Base-by-base conservation (phyloP, 2,329 filamentous ascomycete genomes). In the Trichoderma afroharzianum region DNA sequence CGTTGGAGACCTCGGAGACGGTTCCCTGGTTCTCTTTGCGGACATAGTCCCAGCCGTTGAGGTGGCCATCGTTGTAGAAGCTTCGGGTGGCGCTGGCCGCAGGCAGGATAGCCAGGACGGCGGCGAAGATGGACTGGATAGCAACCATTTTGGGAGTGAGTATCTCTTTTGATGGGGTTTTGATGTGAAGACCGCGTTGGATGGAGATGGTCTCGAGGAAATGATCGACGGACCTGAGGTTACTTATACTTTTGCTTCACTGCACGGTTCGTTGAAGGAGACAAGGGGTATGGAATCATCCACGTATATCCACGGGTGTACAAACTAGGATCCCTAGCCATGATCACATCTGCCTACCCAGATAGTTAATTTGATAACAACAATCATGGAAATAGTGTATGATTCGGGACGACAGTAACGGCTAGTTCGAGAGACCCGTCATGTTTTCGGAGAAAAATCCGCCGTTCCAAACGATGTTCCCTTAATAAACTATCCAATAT, bases 1-100 rank as follows among this genome's bases (percentile, higher is more conserved):
- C 77, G 71, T 85, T 83, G 72, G 78, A 81, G 57, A 84, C 83
- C 68, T 84, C 74, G 4, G 79, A 71, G 36, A 86, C 81, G 6
- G 79, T 82, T 57, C 84, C 84, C 11, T 80, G 74, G 77, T 84
- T 76, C 73, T 86, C 84, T 6, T 79, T 74, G 21, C 80, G 81
- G 70, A 78, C 77, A 8, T 70, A 74, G 67, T 82, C 79, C 83
- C 84, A 86, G 30, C 83, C 83, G 9, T 76, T 72, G 11, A 78
- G 77, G 28, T 79, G 83, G 59, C 83, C 84, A 1, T 80, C 74
- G 74, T 84, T 85, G 75, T 78, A 78, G 76, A 85, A 86, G 47
- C 77, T 78, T 61, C 80, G 77, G 14, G 80, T 75, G n/a, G 82
- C 83, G 11, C 76, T 73, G 74, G 75, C 63, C 11, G 66, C 33